Base-by-base conservation (phyloP, 1,284 basidiomycete species). In the Boletus calvinii region DNA sequence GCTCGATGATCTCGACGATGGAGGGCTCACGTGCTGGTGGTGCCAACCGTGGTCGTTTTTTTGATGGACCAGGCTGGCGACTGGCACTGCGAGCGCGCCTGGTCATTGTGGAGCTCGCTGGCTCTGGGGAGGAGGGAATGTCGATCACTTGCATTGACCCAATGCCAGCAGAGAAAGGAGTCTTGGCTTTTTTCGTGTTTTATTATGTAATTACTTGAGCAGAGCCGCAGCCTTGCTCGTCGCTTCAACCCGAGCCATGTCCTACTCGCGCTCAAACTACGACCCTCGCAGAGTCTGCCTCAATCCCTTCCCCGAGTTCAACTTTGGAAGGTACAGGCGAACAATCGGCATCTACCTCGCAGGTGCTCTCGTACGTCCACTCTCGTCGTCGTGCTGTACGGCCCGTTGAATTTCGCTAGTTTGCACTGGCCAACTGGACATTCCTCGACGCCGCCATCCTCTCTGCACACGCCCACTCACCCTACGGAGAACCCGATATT, bases 341-440 rank as follows among this genome's bases (percentile, higher is more conserved):
- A 83, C 91, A 15, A 75, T 93, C 17, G 94, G 94, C 30, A 92
- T 98, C 29, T 98, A 98, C 69, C 73, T 92, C 50, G 87, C 93
- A 1, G 96, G 96, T 36, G 94, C 87, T 37, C 77, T 98, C 58
- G 94, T 96, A 66, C 61, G 91, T 81, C 32, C 24, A 24, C 18
- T n/a, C 31, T 37, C 20, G 13, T 20, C 24, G 6, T 17, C 7
- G 1, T 9, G 10, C 5, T 18, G 1, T 22, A 30, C 18, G 6
- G 10, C 56, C 42, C 26, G 38, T 9, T 15, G 12, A 18, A 15
- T 8, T 5, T 22, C 10, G 46, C 2, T 62, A 93, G 93, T 98
- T 98, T 70, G 90, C 94, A 2, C 74, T 96, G 30, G 93, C 92
- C 22, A 94, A 90, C 74, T 98, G 94, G 92, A 82, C 91, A n/a